Evolutionary conservation across 495 filamentous ascomycete genomes (phyloP).

Genomic region (Podospora australis): DNA sequence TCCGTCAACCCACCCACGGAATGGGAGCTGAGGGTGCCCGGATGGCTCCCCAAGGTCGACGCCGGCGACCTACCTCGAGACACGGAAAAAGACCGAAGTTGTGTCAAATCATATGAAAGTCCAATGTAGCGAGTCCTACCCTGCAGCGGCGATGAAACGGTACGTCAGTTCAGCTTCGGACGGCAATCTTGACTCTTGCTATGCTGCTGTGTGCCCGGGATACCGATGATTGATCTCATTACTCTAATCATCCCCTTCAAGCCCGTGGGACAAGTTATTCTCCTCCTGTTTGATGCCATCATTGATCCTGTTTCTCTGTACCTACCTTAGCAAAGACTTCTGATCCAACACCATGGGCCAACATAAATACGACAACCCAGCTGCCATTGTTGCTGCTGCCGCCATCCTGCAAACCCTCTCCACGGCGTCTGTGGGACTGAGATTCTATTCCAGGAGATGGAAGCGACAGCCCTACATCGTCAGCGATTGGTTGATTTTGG

Average conservation of each 20-base stretch:
- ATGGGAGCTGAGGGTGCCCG: too few species aligned
- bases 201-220: too few species aligned
- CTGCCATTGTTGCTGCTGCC: conserved; percentile 4
- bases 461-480: conserved; percentile 7
- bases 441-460: conserved; percentile 12
- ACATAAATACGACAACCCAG: conserved; percentile 8
- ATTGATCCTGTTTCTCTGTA: too few species aligned
- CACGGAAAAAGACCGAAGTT: neutral
- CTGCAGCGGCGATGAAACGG: neutral
- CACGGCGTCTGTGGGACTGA: conserved; percentile 4
- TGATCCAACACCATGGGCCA: neutral
- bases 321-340: too few species aligned
- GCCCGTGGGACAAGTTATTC: too few species aligned
- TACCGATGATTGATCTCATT: too few species aligned
- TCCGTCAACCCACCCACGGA: too few species aligned
- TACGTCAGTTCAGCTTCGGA: neutral
- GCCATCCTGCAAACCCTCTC: conserved; percentile 7
- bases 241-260: too few species aligned
- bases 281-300: too few species aligned
- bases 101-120: too few species aligned
- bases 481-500: conserved; percentile 12
- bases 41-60: neutral
- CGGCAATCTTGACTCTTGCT: too few species aligned
- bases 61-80: neutral
- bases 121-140: neutral